phyloP scores from a whole-genome alignment of 2,329 filamentous ascomycete species.

The Scleromitrula shiraiana region DNA sequence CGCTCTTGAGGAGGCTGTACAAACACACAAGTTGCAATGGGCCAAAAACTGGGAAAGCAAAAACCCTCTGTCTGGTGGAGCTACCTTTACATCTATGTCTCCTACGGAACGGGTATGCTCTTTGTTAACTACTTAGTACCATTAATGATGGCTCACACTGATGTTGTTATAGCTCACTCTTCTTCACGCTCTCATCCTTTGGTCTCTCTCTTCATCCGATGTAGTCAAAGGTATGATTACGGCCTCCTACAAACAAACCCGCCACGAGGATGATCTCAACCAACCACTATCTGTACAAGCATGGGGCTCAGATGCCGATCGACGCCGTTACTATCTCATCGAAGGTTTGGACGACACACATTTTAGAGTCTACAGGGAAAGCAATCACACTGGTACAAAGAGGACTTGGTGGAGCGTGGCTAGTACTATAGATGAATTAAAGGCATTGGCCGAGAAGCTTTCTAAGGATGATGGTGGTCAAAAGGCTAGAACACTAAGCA shows the following conservation, averaged over 20 bases:
- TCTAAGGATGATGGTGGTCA: constrained; percentile 69
- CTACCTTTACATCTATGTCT: constrained; percentile 74
- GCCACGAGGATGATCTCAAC: constrained; percentile 70
- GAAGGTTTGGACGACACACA: constrained; percentile 91
- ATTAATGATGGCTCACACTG: background rate
- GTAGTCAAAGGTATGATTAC: constrained; percentile 73
- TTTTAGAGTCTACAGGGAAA: constrained; percentile 91
- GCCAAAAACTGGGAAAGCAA: constrained; percentile 71
- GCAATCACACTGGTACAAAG: constrained; percentile 69
- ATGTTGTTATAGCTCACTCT: constrained; percentile 6
- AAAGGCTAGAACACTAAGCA: constrained; percentile 68
- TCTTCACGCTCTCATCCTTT: constrained; percentile 64
- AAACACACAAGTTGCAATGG: constrained; percentile 83
- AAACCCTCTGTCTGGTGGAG: constrained; percentile 74
- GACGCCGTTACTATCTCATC: constrained; percentile 86
- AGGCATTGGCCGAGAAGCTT: constrained; percentile 66
- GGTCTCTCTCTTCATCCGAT: constrained; percentile 86
- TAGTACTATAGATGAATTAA: constrained; percentile 80
- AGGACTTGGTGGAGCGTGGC: constrained; percentile 90
- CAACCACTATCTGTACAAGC: constrained; percentile 83
- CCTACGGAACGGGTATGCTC: constrained; percentile 67
- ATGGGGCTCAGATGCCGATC: constrained; percentile 85
- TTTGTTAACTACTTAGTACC: background rate
- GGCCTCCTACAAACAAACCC: constrained; percentile 78
- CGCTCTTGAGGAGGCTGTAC: constrained; percentile 87